Base-by-base conservation (phyloP, 2,329 filamentous ascomycete genomes). In the Trichoderma sp. region DNA sequence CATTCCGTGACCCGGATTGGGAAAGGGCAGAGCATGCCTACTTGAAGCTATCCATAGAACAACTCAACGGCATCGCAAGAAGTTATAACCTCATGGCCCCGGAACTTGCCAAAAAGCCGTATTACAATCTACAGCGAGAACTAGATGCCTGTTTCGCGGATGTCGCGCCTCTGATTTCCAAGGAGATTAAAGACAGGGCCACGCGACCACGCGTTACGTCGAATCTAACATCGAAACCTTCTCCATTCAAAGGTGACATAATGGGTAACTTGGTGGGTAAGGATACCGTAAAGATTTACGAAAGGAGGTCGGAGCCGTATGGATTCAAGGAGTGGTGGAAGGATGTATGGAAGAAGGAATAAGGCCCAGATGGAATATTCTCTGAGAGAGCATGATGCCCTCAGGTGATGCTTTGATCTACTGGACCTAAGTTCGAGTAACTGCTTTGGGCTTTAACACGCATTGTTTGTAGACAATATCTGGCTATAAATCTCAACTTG, bases 81-180 rank as follows among this genome's bases (percentile, higher is more conserved):
- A 93, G 93, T 15, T 99, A 99, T 84, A 98, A 98, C 77, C 88
- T 98, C 3, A 95, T 97, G 90, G 95, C 96, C 0, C 96, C 96
- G 0, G 91, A 94, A 69, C 86, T 97, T 2, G 95, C 95, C 3
- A 97, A 96, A 82, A 97, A 97, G 80, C 93, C 95, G 0, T 98
- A 98, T 80, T 94, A 94, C 78, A 91, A 87, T 2, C 88, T 98
- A 8, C 89, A 94, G 58, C 89, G 95, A 63, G 96, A 99, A 81
- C 85, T 98, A 17, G 87, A 86, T 34, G 85, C 88, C 3, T 98
- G 95, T 79, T 98, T 91, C 78, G 92, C 94, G 0, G 95, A 97
- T 73, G 91, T 97, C 1, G 95, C 95, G 7, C 94, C 94, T 0
- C 84, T 87, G 61, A 81, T 98, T 4, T 88, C 94, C 0, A 85